Percentiles rank a stretch among this genome's conserved stretches.
Evolutionary conservation across 441 rosid genomes (phyloP).

Genomic region (Biscutella laevigata): DNA sequence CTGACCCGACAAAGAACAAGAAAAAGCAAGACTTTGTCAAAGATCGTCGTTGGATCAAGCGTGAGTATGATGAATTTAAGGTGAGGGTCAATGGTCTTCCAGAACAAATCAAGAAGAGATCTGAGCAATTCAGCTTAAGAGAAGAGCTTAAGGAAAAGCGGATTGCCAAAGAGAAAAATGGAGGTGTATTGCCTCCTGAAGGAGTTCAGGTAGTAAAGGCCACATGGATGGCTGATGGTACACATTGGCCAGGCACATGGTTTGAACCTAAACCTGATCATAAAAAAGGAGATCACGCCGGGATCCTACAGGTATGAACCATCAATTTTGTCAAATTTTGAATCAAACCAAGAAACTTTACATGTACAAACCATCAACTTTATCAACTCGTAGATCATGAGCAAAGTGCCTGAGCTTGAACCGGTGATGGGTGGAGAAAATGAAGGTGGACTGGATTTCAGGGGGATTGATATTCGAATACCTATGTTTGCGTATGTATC

Average conservation of each 20-base stretch:
- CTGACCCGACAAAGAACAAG: slow-evolving; percentile 67
- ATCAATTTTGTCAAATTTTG: not conserved
- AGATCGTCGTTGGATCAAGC: slow-evolving; percentile 79
- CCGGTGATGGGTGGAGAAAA: slow-evolving; percentile 52
- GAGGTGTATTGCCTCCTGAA: slow-evolving; percentile 29
- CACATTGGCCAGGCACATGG: slow-evolving; percentile 97
- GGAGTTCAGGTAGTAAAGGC: slow-evolving; percentile 55
- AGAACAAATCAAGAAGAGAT: slow-evolving; percentile 67
- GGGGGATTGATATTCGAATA: slow-evolving; percentile 60
- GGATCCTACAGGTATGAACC: slow-evolving; percentile 57
- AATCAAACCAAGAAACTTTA: not conserved
- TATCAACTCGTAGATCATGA: slow-evolving; percentile 86
- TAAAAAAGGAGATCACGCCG: slow-evolving; percentile 77
- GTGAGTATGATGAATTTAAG: slow-evolving; percentile 89
- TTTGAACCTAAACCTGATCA: slow-evolving; percentile 40
- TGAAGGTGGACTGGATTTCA: slow-evolving; percentile 58
- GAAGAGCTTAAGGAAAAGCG: slow-evolving; percentile 64
- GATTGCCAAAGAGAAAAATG: slow-evolving; percentile 41
- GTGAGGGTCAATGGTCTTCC: slow-evolving; percentile 72
- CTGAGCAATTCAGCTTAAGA: slow-evolving; percentile 71
- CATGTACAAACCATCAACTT: too few species aligned
- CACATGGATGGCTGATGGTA: slow-evolving; percentile 93
- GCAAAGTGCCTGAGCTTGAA: slow-evolving; percentile 66
- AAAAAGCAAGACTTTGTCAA: slow-evolving; percentile 70
- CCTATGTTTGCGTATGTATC: slow-evolving; percentile 84